Evolutionary conservation across 2,329 filamentous ascomycete genomes (phyloP), one percentile per base, ranked within the genome.

Genomic region (Aspergillus texensis): DNA sequence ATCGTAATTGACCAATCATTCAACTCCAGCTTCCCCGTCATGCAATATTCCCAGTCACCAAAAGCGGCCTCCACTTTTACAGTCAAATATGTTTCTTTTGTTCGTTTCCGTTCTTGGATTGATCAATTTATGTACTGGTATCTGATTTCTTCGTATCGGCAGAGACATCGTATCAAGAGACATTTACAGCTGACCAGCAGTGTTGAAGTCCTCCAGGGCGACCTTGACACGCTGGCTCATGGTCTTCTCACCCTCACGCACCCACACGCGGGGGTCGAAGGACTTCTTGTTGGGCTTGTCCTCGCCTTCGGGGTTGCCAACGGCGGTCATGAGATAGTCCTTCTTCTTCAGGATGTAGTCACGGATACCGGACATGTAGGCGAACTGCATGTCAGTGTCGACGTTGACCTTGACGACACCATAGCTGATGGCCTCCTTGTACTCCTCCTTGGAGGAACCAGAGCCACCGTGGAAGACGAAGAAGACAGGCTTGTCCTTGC

Each of bases 211-310:
- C 75, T 90, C 84, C 68, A 99, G 89, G 65, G 91, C 94, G 79
- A 89, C 88, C 72, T 87, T 78, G 70, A 97, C 88, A 81, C 95
- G 92, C 74, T 85, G 83, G 77, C 85, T 87, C 95, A 98, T 99
- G 77, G 91, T 93, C 89, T 97, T 96, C 89, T 99, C 95, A 76
- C 94, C 95, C 85, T 82, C 80, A 65, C 94, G 91, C 67, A 97
- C 92, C 94, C 94, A 97, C 78, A 97, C 93, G 82, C 93, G 90
- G 73, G 93, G 93, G 83, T 91, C 89, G 74, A 91, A 93, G 84
- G 85, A 90, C 85, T 97, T 98, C 92, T 99, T 99, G 89, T 99
- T 99, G 77, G 95, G 94, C 91, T 98, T 98, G 84, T 97, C 92
- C 24, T 88, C 89, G 65, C 94, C 94, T 57, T 98, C 94, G 70